These are phyloP conservation scores for Papiliotrema flavescens DNA, from an alignment of 1,284 basidiomycete genomes.

Conservation along the genomic window DNA sequence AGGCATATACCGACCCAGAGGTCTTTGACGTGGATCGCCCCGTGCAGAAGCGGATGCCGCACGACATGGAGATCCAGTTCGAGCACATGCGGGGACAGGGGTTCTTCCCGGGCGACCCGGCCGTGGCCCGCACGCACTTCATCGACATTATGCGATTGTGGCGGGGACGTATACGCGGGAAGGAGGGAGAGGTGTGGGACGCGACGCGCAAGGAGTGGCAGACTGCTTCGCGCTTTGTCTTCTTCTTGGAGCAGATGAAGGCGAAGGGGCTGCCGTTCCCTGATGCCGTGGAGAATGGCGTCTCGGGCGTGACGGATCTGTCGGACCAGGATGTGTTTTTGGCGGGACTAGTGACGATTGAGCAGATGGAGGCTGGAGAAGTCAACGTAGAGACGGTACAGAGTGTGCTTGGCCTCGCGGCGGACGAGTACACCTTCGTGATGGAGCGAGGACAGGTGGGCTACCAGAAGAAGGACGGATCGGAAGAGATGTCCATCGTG, in stretches of 20 bases:
- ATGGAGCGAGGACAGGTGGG: too few species aligned
- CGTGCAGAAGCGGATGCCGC: not conserved
- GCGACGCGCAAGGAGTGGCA: not conserved
- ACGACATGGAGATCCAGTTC: not conserved
- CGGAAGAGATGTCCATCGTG: too few species aligned
- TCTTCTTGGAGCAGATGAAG: not conserved
- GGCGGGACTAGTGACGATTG: not conserved
- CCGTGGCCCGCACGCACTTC: not conserved
- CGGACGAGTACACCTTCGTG: too few species aligned
- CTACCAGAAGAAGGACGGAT: too few species aligned
- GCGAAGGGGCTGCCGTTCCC: not conserved
- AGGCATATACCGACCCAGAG: not conserved
- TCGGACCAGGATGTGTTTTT: not conserved
- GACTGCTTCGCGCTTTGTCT: not conserved
- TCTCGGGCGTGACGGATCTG: not conserved
- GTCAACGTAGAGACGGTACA: too few species aligned
- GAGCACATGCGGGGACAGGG: not conserved
- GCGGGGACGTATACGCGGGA: not conserved
- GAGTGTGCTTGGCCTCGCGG: too few species aligned
- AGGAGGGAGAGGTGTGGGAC: not conserved
- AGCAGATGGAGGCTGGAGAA: too few species aligned
- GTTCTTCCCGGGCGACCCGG: constrained; percentile 2
- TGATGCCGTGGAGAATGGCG: not conserved
- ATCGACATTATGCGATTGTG: not conserved
- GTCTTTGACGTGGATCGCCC: not conserved